Evolutionary conservation across 2,329 filamentous ascomycete genomes (phyloP).

Genomic region (Penicillium vulpinum): DNA sequence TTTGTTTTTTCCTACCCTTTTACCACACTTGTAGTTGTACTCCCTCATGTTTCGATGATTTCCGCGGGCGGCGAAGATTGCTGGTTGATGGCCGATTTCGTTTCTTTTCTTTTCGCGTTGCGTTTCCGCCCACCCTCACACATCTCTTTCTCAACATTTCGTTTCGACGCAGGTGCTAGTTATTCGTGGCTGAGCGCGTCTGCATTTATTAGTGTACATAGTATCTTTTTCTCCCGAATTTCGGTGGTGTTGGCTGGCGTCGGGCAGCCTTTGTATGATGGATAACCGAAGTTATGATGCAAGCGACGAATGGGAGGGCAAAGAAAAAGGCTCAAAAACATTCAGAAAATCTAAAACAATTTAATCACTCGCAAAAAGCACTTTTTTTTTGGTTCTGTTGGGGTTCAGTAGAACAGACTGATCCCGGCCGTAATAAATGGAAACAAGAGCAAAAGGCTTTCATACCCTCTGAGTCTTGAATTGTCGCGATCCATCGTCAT

Average conservation of each 20-base stretch:
- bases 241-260: constrained; percentile 15
- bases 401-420: constrained; percentile 8
- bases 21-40: constrained; percentile 32
- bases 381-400: constrained; percentile 13
- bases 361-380: constrained; percentile 26
- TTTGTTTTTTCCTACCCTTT: constrained; percentile 17
- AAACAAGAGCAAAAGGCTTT: background rate
- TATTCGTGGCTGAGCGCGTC: constrained; percentile 8
- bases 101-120: constrained; percentile 8
- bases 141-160: constrained; percentile 11
- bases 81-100: constrained; percentile 14
- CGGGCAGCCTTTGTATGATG: constrained; percentile 32
- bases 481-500: constrained; percentile 27
- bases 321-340: constrained; percentile 24
- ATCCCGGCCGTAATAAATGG: background rate
- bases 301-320: constrained; percentile 31
- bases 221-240: constrained; percentile 20
- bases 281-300: constrained; percentile 41
- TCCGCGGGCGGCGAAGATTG: constrained; percentile 19
- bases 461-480: constrained; percentile 29
- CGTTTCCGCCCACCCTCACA: constrained; percentile 7
- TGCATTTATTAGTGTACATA: constrained; percentile 43
- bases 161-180: constrained; percentile 15
- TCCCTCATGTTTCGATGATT: constrained; percentile 25
- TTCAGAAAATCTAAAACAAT: constrained; percentile 36